Base-by-base conservation (phyloP, 208 protist species). In the Trypanosoma cruzi region DNA sequence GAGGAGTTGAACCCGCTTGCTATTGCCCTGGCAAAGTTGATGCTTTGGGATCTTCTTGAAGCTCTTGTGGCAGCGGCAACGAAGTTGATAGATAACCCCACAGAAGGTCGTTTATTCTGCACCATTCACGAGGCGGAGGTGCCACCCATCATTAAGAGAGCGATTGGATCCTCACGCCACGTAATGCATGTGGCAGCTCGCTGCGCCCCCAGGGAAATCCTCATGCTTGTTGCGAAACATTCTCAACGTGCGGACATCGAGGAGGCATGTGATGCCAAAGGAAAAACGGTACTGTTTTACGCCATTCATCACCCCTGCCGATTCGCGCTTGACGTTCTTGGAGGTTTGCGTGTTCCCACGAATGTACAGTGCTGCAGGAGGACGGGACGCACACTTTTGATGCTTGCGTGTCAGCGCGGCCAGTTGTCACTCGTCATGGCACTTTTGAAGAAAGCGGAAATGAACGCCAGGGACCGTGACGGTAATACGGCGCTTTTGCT, bases 401-500 rank as follows among this genome's bases (percentile, higher is more conserved):
- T 93, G 86, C 76, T 91, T 53, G 85, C 87, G 31, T 77, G 79
- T 24, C 62, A 64, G 42, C 42, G 64, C 24, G 90, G 90, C 7
- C 46, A 74, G 49, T 44, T 81, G 54, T 50, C 46, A 6, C 24
- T 82, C 0, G 79, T 90, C 4, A 66, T 72, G n/a, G 40, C 44
- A 44, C 76, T 95, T 18, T 65, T 92, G 24, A 71, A 78, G 56
- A 81, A 87, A 32, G 52, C 63, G 50, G 72, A 63, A 57, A 28
- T 81, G 26, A 64, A 85, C 49, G 36, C 34, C 2, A 54, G 10
- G 16, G 90, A 95, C 60, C 48, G 64, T 3, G 34, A 66, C 8
- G 91, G 88, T 20, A 78, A 83, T 40, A 92, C 91, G 1, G 66
- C 91, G 6, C 82, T 96, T 34, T 86, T 96, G 76, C 74, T 89